Base-by-base conservation (phyloP, 2,329 filamentous ascomycete genomes). In the Westerdykella aurantiaca region DNA sequence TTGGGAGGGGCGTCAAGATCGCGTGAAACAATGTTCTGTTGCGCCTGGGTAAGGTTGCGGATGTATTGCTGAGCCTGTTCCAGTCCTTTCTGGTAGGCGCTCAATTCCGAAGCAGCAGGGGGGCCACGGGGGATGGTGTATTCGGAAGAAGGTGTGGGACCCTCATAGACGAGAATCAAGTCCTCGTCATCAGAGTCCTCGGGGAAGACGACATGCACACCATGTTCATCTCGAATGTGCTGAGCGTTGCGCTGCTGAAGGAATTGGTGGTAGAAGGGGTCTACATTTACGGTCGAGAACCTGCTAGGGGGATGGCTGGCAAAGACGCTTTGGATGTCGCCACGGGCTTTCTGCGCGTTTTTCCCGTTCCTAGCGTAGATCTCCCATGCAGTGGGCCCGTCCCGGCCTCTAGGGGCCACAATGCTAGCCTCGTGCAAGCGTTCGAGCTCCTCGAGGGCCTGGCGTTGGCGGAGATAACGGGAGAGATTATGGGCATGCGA, bases 401-500 rank as follows among this genome's bases (percentile, higher is more conserved):
- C 81, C 39, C 79, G 75, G 3, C 80, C 78, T 50, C 78, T 79
- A 0, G 88, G 87, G 1, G 89, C 83, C 57, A 91, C 86, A 64
- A 97, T 94, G 65, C 88, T 86, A n/a, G 89, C 84, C 59, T 86
- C 80, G 68, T 95, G 87, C 38, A 80, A 71, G 47, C 79, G 80
- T 72, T 96, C 89, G 12, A 98, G 76, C 41, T 88, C 82, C 55
- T 87, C 81, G 56, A 97, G 84, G 55, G 91, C 86, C 56, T 82
- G 80, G 37, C 87, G 85, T 58, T 93, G 81, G 44, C 83, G 83
- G 41, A 97, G 77, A 68, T 98, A 98, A 43, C 88, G 83, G 1
- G 90, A 93, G 45, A 98, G 75, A 55, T 91, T 86, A 47, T 85
- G 83, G 11, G 90, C 91, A 63, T 98, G 91, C 43, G 86, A 81